phyloP scores from a whole-genome alignment of 73 alveolate species.

The Paramecium caudatum region DNA sequence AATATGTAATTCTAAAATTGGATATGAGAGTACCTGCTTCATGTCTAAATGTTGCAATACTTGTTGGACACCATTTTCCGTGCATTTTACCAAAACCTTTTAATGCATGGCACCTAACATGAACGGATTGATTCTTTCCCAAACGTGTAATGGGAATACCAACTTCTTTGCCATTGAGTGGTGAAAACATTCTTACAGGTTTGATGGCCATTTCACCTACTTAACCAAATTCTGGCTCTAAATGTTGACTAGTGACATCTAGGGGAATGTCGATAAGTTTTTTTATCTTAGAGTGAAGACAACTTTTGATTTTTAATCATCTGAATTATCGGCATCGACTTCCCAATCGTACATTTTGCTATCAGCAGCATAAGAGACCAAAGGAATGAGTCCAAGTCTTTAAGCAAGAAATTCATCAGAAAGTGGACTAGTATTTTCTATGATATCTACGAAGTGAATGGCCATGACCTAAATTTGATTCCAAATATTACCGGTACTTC shows the following conservation, averaged over 20 bases:
- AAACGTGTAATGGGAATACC: conserved; percentile 92
- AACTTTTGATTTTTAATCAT: conserved; percentile 89
- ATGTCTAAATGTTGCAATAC: conserved; percentile 89
- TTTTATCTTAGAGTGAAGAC: conserved; percentile 85
- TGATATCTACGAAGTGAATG: conserved; percentile 92
- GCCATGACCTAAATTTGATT: conserved; percentile 88
- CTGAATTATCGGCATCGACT: conserved; percentile 82
- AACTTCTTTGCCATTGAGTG: conserved; percentile 87
- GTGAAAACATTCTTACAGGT: conserved; percentile 78
- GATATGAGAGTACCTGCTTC: conserved; percentile 84
- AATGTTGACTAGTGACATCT: conserved; percentile 91
- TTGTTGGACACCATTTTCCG: conserved; percentile 97
- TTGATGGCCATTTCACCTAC: conserved; percentile 73
- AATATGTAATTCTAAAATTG: conserved; percentile 12
- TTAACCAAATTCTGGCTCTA: conserved; percentile 80
- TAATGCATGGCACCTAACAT: conserved; percentile 92
- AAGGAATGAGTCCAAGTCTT: conserved; percentile 94
- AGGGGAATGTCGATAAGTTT: conserved; percentile 85
- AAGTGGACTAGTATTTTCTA: conserved; percentile 92
- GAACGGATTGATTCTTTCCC: conserved; percentile 90
- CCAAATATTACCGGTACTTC: conserved; percentile 86
- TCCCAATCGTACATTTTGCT: conserved; percentile 86
- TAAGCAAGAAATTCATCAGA: conserved; percentile 95
- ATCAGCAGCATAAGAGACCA: conserved; percentile 81
- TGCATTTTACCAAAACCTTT: conserved; percentile 97